Percentiles rank a stretch among this genome's conserved stretches.
Conservation (phyloP, 1,284 basidiomycete species). For the Heterobasidion parviporum region DNA sequence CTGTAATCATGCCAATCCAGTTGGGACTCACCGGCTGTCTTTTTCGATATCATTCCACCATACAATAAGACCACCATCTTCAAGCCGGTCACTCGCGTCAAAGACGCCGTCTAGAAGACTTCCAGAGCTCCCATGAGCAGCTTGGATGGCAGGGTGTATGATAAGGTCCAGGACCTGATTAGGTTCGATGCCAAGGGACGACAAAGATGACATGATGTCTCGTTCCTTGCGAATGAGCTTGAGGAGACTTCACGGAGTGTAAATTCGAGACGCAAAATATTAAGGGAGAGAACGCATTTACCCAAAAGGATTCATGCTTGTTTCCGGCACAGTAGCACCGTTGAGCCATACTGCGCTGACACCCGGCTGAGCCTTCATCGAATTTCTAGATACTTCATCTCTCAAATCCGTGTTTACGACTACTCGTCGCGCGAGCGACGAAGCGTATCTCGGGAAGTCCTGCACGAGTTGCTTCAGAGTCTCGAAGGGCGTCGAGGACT, state of each 20-base stretch:
- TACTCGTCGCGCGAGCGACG: conserved; percentile 63
- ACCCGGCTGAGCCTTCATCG: conserved; percentile 44
- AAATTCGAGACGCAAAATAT: not conserved
- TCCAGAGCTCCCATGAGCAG: conserved; percentile 33
- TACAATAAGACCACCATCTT: conserved; percentile 66
- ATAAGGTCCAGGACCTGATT: conserved; percentile 66
- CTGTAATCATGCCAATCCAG: not conserved
- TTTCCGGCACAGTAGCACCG: conserved; percentile 53
- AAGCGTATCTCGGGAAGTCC: conserved; percentile 82
- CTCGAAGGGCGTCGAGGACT: conserved; percentile 47
- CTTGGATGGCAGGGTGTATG: conserved; percentile 48
- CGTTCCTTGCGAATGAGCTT: conserved; percentile 71
- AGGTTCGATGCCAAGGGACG: conserved; percentile 51
- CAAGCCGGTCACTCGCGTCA: conserved; percentile 81
- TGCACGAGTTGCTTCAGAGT: conserved; percentile 71
- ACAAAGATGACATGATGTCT: conserved; percentile 52
- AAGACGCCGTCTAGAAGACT: conserved; percentile 69
- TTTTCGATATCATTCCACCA: conserved; percentile 92
- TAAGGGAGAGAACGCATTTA: conserved; percentile 17
- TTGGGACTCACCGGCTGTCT: conserved; percentile 51
- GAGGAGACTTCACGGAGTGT: conserved; percentile 42
- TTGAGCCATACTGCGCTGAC: conserved; percentile 70
- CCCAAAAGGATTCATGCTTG: conserved; percentile 68
- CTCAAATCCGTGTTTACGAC: conserved; percentile 40
- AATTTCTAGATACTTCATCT: conserved; percentile 52